Base-by-base conservation (phyloP, 2,329 filamentous ascomycete species). In the Penicillium concentricum region DNA sequence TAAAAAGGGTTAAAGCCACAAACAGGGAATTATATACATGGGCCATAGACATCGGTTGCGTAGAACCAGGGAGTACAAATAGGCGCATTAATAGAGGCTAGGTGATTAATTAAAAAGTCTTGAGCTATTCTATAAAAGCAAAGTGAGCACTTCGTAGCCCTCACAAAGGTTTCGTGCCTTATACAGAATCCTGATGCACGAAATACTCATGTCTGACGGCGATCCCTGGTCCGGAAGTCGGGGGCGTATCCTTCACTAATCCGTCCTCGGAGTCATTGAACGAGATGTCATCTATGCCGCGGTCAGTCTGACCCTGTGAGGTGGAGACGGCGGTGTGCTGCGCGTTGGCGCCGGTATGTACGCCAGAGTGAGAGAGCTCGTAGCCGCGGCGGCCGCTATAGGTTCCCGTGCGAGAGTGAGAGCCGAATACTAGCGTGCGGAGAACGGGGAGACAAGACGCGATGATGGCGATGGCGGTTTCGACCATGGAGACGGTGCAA, bases 381-480 rank as follows among this genome's bases (percentile, higher is more conserved):
- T 65, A 65, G 8, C 59, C 61, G 12, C 59, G 61, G 10, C 54
- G 58, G 16, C 52, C 50, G 48, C 58, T 61, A 43, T 64, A 65
- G 5, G 62, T 64, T 34, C 61, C 63, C 12, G 48, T 61, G 35
- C 63, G 62, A 7, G 63, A 65, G 34, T 57, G 56, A 5, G 61
- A 62, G 28, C 62, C 61, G 48, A 66, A 68, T 39, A 72, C 67
- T 2, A 71, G 67, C 39, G 58, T 56, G 43, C 56, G 55, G n/a
- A 60, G 48, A 51, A 62, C 49, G 53, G 56, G 58, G 51, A 63
- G 49, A 41, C 58, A 64, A 12, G 60, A 61, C 8, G 62, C 59
- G 46, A 63, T 63, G 51, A 64, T 63, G 9, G 61, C 53, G 54
- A 67, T 61, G 26, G 58, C 49, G 16, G 62, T 63, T 57, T 66